Percentiles rank a stretch among this genome's conserved stretches.
These are phyloP conservation scores for Candida parachauliodes DNA, from an alignment of 805 yeast genomes.

Conservation along the genomic window DNA sequence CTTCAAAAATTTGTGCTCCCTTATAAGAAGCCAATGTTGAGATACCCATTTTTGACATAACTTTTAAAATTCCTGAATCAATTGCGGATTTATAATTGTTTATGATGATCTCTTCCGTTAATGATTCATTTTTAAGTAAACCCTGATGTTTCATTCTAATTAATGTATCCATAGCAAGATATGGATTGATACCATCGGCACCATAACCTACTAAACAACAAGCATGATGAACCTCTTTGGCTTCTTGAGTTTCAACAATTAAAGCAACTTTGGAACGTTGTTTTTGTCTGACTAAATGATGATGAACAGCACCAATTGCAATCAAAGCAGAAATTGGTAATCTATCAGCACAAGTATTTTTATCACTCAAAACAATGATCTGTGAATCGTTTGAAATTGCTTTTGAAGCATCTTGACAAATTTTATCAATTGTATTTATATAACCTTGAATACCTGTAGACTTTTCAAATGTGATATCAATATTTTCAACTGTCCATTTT, in stretches of 20 bases:
- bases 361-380: conserved; percentile 75
- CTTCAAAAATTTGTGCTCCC: conserved; percentile 98
- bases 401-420: conserved; percentile 81
- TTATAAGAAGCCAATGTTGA: conserved; percentile 97
- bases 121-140: conserved; percentile 51
- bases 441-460: conserved; percentile 84
- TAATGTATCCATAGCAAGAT: conserved; percentile 86
- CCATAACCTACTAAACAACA: conserved; percentile 95
- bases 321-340: conserved; percentile 82
- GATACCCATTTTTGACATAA: conserved; percentile 99
- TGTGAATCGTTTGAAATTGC: conserved; percentile 76
- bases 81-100: conserved; percentile 79
- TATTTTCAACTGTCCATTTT: conserved; percentile 74
- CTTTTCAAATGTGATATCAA: conserved; percentile 87
- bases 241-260: conserved; percentile 91
- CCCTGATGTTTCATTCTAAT: conserved; percentile 81
- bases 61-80: conserved; percentile 90
- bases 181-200: conserved; percentile 94
- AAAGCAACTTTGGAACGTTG: conserved; percentile 94
- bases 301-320: conserved; percentile 97
- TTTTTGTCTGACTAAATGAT: conserved; percentile 90
- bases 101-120: conserved; percentile 59
- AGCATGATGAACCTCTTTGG: conserved; percentile 95
- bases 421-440: conserved; percentile 75
- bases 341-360: conserved; percentile 53